A percentile compares a stretch with the other conserved stretches of the same genome.
Conservation (phyloP, 495 filamentous ascomycete species). For the Durotheca rogersii region DNA sequence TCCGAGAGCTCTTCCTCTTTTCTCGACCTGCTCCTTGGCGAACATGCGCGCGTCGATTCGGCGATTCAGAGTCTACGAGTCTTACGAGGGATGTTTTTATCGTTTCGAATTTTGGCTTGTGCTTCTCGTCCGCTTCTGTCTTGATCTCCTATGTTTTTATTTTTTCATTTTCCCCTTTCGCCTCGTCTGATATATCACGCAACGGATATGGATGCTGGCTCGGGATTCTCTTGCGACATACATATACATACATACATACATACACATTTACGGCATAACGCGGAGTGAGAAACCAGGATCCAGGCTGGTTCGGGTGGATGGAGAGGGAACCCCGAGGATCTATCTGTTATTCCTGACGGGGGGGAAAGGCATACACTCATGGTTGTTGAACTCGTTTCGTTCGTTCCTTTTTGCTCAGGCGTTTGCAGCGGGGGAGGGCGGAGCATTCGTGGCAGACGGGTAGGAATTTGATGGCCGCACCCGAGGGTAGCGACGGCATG, state of each 20-base stretch:
- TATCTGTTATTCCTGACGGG: conserved; percentile 3
- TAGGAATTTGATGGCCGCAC: conserved; percentile 17
- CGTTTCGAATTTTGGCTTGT: conserved; percentile 10
- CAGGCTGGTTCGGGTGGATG: conserved; percentile 29
- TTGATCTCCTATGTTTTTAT: not conserved
- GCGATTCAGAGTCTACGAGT: conserved; percentile 11
- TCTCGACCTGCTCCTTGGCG: conserved; percentile 11
- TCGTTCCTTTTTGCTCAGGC: conserved; percentile 31
- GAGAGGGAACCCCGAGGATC: too few relatives aligned
- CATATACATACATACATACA: conserved; percentile 23
- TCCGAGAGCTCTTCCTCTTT: too few relatives aligned
- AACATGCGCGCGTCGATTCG: conserved; percentile 7
- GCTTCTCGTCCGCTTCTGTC: conserved; percentile 21
- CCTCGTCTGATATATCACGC: too few relatives aligned
- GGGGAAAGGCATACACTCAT: conserved; percentile 2
- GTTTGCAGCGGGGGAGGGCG: conserved; percentile 21
- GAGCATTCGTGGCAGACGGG: conserved; percentile 28
- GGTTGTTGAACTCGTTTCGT: conserved; percentile 12
- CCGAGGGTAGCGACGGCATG: conserved; percentile 23
- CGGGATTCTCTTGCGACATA: not conserved
- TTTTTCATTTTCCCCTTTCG: not conserved
- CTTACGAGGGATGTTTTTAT: conserved; percentile 28
- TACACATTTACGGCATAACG: conserved; percentile 29
- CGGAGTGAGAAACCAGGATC: conserved; percentile 27
- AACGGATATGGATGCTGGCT: not conserved